A percentile compares a stretch with the other conserved stretches of the same genome.
These are phyloP conservation scores for Pleurotus giganteus DNA, from an alignment of 768 basidiomycete species.

Conservation along the genomic window DNA sequence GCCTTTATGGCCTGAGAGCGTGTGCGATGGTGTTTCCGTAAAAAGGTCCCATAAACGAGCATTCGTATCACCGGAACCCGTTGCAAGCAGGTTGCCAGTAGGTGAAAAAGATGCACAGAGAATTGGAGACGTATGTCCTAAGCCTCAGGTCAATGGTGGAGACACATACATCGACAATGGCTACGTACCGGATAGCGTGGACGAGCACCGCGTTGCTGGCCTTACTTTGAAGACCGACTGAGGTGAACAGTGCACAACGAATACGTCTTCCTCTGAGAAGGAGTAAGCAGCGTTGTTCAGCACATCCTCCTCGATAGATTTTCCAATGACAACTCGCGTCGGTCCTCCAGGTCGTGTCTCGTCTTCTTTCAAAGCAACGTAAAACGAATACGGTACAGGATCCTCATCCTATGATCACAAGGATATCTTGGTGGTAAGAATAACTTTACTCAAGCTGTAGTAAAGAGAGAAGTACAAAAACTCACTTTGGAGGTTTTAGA, in stretches of 20 bases:
- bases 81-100: conserved; percentile 86
- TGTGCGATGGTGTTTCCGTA: conserved; percentile 89
- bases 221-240: conserved; percentile 95
- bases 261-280: conserved; percentile 83
- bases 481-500: conserved; percentile 59
- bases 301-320: conserved; percentile 81
- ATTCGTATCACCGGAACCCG: conserved; percentile 92
- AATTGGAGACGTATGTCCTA: conserved; percentile 91
- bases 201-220: conserved; percentile 91
- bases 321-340: conserved; percentile 79
- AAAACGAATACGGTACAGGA: conserved; percentile 89
- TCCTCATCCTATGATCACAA: conserved; percentile 66
- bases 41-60: conserved; percentile 93
- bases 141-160: background rate
- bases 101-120: conserved; percentile 96
- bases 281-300: conserved; percentile 67
- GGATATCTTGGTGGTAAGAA: conserved; percentile 11
- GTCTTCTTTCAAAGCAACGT: conserved; percentile 69
- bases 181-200: conserved; percentile 78
- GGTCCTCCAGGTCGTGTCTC: conserved; percentile 51
- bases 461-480: conserved; percentile 14
- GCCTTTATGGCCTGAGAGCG: conserved; percentile 84
- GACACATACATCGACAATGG: background rate
- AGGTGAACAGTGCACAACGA: conserved; percentile 87
- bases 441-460: conserved; percentile 20